A percentile compares a stretch with the other conserved stretches of the same genome.
phyloP scores from a whole-genome alignment of 1,284 basidiomycete species.

The Cystobasidium pallidum region DNA sequence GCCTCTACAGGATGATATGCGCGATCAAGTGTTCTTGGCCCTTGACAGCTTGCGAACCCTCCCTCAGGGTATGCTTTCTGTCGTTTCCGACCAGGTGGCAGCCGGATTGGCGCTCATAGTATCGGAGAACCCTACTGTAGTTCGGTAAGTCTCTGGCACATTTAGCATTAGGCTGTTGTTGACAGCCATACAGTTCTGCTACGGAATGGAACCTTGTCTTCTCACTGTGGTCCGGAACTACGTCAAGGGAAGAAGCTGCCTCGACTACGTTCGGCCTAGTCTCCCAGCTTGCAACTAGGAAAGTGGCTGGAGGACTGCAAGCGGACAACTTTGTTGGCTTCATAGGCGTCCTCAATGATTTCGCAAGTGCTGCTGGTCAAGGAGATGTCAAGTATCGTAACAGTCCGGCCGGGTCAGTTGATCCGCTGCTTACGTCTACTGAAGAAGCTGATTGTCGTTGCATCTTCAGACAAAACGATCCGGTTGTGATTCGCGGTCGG shows the following conservation, averaged over 20 bases:
- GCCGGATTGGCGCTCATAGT: constrained; percentile 79
- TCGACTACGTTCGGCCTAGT: constrained; percentile 80
- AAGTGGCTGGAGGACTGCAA: constrained; percentile 65
- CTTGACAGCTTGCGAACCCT: constrained; percentile 85
- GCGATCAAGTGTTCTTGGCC: constrained; percentile 91
- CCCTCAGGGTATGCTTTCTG: constrained; percentile 73
- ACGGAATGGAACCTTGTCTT: constrained; percentile 96
- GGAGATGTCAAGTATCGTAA: constrained; percentile 27
- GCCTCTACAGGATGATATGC: constrained; percentile 66
- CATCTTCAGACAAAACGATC: constrained; percentile 60
- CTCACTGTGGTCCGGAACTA: constrained; percentile 81
- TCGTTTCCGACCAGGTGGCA: constrained; percentile 87
- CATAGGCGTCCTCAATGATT: constrained; percentile 81
- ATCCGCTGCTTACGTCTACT: neutral
- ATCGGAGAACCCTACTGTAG: constrained; percentile 71
- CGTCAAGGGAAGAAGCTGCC: constrained; percentile 84
- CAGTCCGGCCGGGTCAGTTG: constrained; percentile 40
- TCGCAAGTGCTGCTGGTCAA: constrained; percentile 68
- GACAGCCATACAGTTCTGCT: constrained; percentile 65
- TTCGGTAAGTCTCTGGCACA: constrained; percentile 62
- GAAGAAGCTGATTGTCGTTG: neutral
- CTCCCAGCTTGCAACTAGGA: constrained; percentile 66
- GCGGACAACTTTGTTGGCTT: constrained; percentile 81
- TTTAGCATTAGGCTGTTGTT: neutral
- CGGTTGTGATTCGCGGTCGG: constrained; percentile 74